Percentiles rank a stretch among this genome's conserved stretches.
Conservation (phyloP, 192 early-diverging fungal species). For the Mortierella hygrophila region DNA sequence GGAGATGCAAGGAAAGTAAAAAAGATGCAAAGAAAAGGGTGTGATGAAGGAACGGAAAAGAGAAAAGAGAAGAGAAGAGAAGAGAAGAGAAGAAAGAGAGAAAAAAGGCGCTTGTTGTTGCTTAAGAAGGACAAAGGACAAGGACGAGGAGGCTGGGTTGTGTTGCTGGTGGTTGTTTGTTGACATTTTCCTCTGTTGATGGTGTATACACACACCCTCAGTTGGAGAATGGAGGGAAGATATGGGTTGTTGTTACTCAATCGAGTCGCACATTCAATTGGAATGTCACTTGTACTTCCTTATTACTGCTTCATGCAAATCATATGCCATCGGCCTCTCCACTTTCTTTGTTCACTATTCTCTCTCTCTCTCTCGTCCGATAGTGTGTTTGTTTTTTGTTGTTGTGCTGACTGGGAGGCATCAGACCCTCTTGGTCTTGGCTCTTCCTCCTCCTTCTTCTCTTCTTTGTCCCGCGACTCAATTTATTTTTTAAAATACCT, state of each 20-base stretch:
- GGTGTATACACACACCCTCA: background rate
- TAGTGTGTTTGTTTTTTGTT: background rate
- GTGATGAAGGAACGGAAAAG: background rate
- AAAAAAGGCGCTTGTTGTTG: background rate
- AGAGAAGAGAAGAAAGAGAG: background rate
- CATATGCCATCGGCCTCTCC: constrained; percentile 30
- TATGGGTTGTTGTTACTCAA: background rate
- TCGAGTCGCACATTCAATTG: background rate
- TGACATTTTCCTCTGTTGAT: background rate
- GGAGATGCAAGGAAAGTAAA: background rate
- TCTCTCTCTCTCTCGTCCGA: background rate
- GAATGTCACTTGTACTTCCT: no score
- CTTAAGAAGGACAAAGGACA: background rate
- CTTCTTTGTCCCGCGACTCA: no score
- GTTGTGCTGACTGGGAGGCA: background rate
- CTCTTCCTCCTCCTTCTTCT: no score
- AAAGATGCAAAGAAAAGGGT: background rate
- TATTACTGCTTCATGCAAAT: constrained; percentile 20
- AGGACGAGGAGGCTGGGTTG: no score
- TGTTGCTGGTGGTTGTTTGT: background rate
- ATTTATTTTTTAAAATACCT: constrained; percentile 6
- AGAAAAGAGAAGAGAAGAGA: background rate
- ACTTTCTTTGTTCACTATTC: background rate
- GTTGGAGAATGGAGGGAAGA: background rate
- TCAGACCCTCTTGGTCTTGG: no score